A percentile compares a stretch with the other conserved stretches of the same genome.
Conservation (phyloP, 306 rosid species). For the Vigna unguiculata region DNA sequence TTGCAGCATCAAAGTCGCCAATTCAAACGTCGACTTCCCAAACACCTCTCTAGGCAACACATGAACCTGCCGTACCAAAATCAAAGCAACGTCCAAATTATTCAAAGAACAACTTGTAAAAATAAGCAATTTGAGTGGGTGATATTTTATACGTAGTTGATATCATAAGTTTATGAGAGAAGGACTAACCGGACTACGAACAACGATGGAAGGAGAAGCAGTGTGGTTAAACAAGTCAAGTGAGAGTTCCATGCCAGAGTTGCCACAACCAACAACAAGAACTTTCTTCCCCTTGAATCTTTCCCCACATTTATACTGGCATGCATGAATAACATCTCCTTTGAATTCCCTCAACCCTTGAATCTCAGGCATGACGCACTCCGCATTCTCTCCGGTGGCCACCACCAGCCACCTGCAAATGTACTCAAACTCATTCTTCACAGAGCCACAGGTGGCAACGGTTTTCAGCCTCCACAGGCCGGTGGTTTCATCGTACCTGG, state of each 20-base stretch:
- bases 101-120: neutral
- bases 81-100: constrained; percentile 42
- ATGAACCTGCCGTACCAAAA: constrained; percentile 68
- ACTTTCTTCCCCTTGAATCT: constrained; percentile 79
- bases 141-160: too few relatives aligned
- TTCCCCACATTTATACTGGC: constrained; percentile 85
- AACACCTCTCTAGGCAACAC: constrained; percentile 77
- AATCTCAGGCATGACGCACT: constrained; percentile 76
- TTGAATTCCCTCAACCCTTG: constrained; percentile 67
- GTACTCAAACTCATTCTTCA: constrained; percentile 65
- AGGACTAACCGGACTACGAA: constrained; percentile 80
- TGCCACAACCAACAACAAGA: constrained; percentile 90
- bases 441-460: constrained; percentile 38
- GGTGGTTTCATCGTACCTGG: constrained; percentile 72
- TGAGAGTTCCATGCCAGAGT: constrained; percentile 96
- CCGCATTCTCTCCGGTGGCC: constrained; percentile 98
- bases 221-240: constrained; percentile 87
- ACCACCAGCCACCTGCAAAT: constrained; percentile 84
- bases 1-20: constrained; percentile 73
- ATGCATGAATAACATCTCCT: constrained; percentile 77
- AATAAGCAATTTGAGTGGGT: too few relatives aligned
- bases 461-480: constrained; percentile 82
- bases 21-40: constrained; percentile 82
- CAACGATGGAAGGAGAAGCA: constrained; percentile 83
- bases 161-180: too few relatives aligned